Conservation (phyloP, 139 green algal species). For the Asterochloris erici region DNA sequence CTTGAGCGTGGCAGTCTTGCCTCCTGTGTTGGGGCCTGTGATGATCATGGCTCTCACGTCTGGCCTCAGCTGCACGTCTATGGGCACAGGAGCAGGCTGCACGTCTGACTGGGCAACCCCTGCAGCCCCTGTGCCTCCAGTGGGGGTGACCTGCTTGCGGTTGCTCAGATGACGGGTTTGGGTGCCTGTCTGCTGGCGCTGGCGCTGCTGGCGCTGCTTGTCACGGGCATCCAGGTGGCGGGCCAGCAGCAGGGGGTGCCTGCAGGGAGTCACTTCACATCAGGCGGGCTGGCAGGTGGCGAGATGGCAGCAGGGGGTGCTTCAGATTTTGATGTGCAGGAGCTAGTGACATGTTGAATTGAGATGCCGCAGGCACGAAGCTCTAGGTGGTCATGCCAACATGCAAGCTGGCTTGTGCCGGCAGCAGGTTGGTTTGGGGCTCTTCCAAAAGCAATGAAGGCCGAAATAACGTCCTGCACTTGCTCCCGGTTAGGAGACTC, state of each 20-base stretch:
- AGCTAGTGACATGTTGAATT: too few relatives aligned
- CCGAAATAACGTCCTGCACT: too few relatives aligned
- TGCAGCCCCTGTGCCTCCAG: neutral
- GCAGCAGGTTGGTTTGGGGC: too few relatives aligned
- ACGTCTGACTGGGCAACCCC: neutral
- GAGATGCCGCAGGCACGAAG: too few relatives aligned
- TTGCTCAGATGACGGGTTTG: conserved; percentile 16
- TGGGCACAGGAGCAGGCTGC: conserved; percentile 38
- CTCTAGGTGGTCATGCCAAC: too few relatives aligned
- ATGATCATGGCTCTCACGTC: conserved; percentile 49
- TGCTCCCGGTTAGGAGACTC: too few relatives aligned
- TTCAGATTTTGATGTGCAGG: too few relatives aligned
- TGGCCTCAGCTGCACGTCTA: conserved; percentile 58
- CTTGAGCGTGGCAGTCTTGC: conserved; percentile 94
- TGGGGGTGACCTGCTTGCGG: conserved; percentile 11
- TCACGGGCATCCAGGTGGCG: conserved; percentile 47
- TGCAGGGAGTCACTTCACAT: neutral
- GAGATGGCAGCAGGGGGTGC: too few relatives aligned
- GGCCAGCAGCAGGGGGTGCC: conserved; percentile 74
- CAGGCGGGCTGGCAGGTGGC: too few relatives aligned
- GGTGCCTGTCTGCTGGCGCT: conserved; percentile 7
- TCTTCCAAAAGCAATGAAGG: too few relatives aligned
- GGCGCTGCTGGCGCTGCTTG: conserved; percentile 19
- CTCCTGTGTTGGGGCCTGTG: conserved; percentile 90
- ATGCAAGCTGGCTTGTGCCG: too few relatives aligned